A percentile compares a stretch with the other conserved stretches of the same genome.
Evolutionary conservation across 2,329 filamentous ascomycete species (phyloP).

Genomic region (Talaromyces sp.): DNA sequence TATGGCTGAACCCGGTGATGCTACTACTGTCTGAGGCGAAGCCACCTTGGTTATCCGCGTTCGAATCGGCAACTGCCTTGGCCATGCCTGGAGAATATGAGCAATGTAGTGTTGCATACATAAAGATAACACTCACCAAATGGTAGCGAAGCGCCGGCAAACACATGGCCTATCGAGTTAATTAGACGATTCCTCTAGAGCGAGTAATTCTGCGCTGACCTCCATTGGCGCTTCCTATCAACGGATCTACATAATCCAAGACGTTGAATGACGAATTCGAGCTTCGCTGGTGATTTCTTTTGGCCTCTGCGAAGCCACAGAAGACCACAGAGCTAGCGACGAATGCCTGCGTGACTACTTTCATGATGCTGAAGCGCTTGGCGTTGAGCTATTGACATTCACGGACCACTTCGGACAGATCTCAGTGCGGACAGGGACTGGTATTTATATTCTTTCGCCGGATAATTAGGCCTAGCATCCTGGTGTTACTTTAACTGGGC

Average conservation of each 20-base stretch:
- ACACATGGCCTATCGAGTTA: slow-evolving; percentile 47
- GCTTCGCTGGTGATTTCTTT: background rate
- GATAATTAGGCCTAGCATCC: background rate
- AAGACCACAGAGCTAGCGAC: background rate
- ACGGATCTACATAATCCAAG: slow-evolving; percentile 44
- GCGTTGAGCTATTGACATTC: background rate
- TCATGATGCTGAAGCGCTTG: slow-evolving; percentile 1
- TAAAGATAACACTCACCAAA: slow-evolving; percentile 36
- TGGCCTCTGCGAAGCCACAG: background rate
- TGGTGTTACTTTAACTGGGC: background rate
- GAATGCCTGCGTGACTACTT: background rate
- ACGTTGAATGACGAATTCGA: slow-evolving; percentile 24
- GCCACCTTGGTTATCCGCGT: slow-evolving; percentile 53
- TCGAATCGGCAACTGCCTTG: slow-evolving; percentile 53
- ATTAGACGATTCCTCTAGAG: background rate
- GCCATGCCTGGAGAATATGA: slow-evolving; percentile 42
- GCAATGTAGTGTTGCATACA: background rate
- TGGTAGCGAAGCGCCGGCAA: slow-evolving; percentile 52
- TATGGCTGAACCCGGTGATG: slow-evolving; percentile 49
- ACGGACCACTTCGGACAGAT: background rate
- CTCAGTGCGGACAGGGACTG: background rate
- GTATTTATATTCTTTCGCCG: background rate
- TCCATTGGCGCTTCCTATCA: slow-evolving; percentile 54
- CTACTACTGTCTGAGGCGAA: slow-evolving; percentile 50
- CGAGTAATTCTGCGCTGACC: slow-evolving; percentile 18